phyloP scores from a whole-genome alignment of 148 eudicot species.

The Spergularia marina region DNA sequence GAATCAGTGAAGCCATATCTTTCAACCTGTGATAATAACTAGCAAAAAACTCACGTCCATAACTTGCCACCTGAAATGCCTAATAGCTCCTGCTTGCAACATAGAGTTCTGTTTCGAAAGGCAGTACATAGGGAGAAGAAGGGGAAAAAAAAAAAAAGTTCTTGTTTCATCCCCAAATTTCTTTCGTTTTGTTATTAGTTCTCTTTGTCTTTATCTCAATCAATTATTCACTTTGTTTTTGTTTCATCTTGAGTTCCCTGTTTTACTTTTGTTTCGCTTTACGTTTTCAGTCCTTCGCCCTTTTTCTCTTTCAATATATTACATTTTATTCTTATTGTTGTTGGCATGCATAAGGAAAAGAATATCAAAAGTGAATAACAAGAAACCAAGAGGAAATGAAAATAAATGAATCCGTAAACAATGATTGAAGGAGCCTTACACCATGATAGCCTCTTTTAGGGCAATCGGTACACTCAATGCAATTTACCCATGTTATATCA shows the following conservation, averaged over 20 bases:
- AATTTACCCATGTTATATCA: constrained; percentile 93
- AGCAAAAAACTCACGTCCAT: not conserved
- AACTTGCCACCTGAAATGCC: not conserved
- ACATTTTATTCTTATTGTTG: not conserved
- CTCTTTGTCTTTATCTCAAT: not conserved
- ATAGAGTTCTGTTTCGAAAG: not conserved
- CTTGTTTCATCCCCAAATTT: not conserved
- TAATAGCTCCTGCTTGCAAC: not conserved
- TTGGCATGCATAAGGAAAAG: constrained; percentile 7
- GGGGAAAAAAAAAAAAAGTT: not conserved
- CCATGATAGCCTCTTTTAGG: constrained; percentile 84
- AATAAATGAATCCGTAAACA: not conserved
- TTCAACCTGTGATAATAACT: not conserved
- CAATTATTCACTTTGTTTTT: not conserved
- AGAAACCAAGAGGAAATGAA: constrained; percentile 4
- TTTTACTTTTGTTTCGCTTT: too few relatives aligned
- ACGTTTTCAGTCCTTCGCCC: too few relatives aligned
- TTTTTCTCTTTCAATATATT: too few relatives aligned
- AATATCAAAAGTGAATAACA: constrained; percentile 8
- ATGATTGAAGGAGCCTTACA: constrained; percentile 40
- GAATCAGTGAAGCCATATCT: not conserved
- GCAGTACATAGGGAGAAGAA: not conserved
- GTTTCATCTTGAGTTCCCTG: too few relatives aligned
- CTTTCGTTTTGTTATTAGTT: not conserved
- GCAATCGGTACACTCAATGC: constrained; percentile 80